Base-by-base conservation (phyloP, 2,329 filamentous ascomycete species). In the Botryosphaeria agaves region DNA sequence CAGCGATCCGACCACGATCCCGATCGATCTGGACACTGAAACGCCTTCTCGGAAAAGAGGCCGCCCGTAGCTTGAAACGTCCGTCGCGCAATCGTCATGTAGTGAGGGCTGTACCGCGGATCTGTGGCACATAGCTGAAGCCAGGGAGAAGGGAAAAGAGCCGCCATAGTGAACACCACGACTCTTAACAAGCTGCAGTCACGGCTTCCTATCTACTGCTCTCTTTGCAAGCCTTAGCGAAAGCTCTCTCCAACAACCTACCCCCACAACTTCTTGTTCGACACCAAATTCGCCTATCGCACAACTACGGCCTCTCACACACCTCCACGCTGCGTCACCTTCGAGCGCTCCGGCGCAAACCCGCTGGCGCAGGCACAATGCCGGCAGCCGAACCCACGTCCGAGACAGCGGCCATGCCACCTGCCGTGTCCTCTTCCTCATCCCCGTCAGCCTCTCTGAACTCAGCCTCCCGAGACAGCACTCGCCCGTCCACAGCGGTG, bases 241-340 rank as follows among this genome's bases (percentile, higher is more conserved):
- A 8, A 23, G 28, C 28, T 12, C 12, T 29, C 12, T 16, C 17
- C n/a, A 23, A 14, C 12, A 5, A 5, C 18, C 9, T 4, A 8
- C 5, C 17, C 12, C 11, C n/a, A 7, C 7, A 21, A 5, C 18
- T 12, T n/a, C 21, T 19, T 28, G 12, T 16, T 24, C 36, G 8
- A 23, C 41, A 33, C 36, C 40, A 32, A 28, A 23, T 26, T 33
- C 28, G 34, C 42, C 28, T 23, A 33, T 26, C 32, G 36, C 29
- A 33, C 37, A 15, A 16, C 36, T 15, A 32, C 32, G 28, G 16
- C 31, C 31, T 33, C 37, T 28, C 31, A 26, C 36, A 31, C 30
- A 24, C 36, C 23, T 43, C 48, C 51, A 53, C 47, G 34, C 47
- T 54, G 49, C 45, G 53, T 43, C 50, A 52, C 47, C 42, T 54